phyloP scores from a whole-genome alignment of 1,284 basidiomycete species.

The Rhizoctonia solani region DNA sequence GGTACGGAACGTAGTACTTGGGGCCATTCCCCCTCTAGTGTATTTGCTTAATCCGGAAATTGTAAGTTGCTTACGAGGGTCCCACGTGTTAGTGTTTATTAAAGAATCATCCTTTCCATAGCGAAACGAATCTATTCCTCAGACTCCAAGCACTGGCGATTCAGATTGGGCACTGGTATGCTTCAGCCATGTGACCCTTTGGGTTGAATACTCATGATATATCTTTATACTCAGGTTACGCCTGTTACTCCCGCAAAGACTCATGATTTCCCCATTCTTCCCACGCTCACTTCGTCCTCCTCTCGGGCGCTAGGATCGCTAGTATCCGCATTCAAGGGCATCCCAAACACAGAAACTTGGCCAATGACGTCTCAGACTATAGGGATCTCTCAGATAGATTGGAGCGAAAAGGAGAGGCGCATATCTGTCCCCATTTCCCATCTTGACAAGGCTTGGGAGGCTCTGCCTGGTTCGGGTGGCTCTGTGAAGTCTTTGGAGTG shows the following conservation, averaged over 20 bases:
- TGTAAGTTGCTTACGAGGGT: constrained; percentile 8
- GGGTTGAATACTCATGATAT: constrained; percentile 1
- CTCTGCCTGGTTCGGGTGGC: constrained; percentile 19
- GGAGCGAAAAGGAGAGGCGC: not conserved
- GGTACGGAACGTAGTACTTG: not conserved
- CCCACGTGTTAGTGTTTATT: not conserved
- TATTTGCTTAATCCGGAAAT: not conserved
- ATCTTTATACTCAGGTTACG: constrained; percentile 13
- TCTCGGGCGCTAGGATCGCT: not conserved
- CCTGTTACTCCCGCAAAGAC: not conserved
- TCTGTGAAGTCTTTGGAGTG: constrained; percentile 4
- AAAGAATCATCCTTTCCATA: not conserved
- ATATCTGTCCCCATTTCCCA: not conserved
- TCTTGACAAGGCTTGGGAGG: constrained; percentile 5
- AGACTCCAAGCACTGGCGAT: not conserved
- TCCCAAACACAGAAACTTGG: constrained; percentile 10
- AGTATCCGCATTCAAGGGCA: constrained; percentile 5
- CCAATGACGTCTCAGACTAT: constrained; percentile 23
- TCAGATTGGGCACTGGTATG: constrained; percentile 9
- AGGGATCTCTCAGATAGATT: not conserved
- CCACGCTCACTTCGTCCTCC: not conserved
- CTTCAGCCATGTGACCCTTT: not conserved
- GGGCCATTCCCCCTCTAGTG: constrained; percentile 2
- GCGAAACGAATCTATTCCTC: not conserved
- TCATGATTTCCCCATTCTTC: constrained; percentile 21